A percentile compares a stretch with the other conserved stretches of the same genome.
Conservation (phyloP, 768 basidiomycete species). For the Holtermannia corniformis region DNA sequence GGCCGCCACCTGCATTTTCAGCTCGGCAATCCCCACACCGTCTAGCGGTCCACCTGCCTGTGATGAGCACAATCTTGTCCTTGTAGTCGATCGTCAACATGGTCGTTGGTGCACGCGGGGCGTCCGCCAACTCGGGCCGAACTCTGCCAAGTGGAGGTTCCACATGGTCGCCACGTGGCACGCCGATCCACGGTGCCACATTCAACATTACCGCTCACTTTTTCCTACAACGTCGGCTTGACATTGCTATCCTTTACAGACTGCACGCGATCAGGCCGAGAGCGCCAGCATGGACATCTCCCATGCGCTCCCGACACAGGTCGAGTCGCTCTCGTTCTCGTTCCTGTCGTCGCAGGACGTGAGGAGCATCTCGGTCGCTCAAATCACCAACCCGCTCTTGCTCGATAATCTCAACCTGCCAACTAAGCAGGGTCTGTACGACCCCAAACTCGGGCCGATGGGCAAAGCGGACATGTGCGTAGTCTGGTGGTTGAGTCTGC, state of each 20-base stretch:
- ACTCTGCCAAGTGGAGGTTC: no score
- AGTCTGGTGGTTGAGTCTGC: not conserved
- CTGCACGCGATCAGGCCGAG: no score
- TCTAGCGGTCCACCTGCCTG: slow-evolving; percentile 10
- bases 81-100: slow-evolving; percentile 30
- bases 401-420: slow-evolving; percentile 90
- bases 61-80: slow-evolving; percentile 35
- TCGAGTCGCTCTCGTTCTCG: slow-evolving; percentile 80
- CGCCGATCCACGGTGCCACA: no score
- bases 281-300: slow-evolving; percentile 83
- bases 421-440: slow-evolving; percentile 84
- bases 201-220: no score
- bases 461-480: slow-evolving; percentile 83
- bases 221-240: no score
- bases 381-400: slow-evolving; percentile 84
- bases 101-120: slow-evolving; percentile 8
- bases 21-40: not conserved
- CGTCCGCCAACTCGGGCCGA: no score
- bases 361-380: slow-evolving; percentile 90
- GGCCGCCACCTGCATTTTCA: slow-evolving; percentile 12
- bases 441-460: slow-evolving; percentile 86
- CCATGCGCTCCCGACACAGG: slow-evolving; percentile 73
- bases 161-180: no score
- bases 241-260: no score
- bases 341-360: slow-evolving; percentile 82